Evolutionary conservation across 2,329 filamentous ascomycete species (phyloP).

Genomic region (Claviceps capensis): DNA sequence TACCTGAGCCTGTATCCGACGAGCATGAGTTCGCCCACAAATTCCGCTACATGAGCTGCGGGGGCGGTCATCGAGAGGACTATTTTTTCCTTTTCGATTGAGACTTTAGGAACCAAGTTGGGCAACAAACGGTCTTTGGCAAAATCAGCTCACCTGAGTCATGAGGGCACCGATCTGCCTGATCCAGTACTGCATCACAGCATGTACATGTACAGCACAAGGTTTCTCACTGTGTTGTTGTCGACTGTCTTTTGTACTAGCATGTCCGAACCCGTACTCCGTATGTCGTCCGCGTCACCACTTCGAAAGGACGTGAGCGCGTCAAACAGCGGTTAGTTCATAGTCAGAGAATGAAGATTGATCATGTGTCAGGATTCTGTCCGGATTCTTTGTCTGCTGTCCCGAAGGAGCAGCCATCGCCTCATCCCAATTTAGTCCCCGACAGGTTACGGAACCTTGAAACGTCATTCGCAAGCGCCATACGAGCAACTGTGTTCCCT

Average conservation of each 20-base stretch:
- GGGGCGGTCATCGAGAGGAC: neutral
- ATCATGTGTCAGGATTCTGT: neutral
- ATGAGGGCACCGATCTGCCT: neutral
- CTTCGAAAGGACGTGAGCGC: too few species aligned
- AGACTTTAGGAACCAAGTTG: neutral
- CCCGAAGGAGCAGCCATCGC: neutral
- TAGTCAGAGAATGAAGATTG: neutral
- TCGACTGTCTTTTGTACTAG: neutral
- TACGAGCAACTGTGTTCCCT: constrained; percentile 1
- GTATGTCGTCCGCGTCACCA: neutral
- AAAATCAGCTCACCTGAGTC: constrained; percentile 4
- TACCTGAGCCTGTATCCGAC: constrained; percentile 1
- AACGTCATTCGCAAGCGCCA: neutral
- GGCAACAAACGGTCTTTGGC: neutral
- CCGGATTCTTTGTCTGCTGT: neutral
- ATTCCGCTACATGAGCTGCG: neutral
- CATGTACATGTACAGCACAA: neutral
- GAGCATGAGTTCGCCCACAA: neutral
- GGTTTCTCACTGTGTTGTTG: neutral
- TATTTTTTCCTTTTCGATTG: neutral
- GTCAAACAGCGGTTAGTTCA: neutral
- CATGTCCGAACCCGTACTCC: neutral
- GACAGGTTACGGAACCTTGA: neutral
- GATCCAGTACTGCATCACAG: neutral
- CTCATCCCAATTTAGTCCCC: neutral